Conservation (phyloP, 1,284 basidiomycete genomes). For the Boletus semigastroideus region DNA sequence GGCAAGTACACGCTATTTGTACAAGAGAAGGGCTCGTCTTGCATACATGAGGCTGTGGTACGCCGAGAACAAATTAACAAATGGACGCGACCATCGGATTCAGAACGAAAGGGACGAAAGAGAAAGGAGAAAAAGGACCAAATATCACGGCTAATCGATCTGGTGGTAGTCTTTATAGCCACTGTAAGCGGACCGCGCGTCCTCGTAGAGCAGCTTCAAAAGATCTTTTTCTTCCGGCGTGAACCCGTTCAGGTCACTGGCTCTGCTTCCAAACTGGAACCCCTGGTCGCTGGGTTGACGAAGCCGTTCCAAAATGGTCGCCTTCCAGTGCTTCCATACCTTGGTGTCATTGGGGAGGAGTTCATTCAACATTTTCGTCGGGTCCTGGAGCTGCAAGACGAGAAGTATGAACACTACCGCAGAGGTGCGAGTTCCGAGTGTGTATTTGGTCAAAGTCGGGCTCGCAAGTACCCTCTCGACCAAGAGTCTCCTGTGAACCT, state of each 20-base stretch:
- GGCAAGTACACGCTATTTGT: too few species aligned
- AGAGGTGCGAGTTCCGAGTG: conserved; percentile 26
- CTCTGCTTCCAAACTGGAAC: conserved; percentile 4
- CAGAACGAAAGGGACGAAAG: too few species aligned
- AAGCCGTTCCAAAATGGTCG: conserved; percentile 9
- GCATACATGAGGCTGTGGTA: too few species aligned
- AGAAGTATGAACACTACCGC: conserved; percentile 30
- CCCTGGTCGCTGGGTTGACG: background rate
- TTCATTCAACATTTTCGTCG: conserved; percentile 18
- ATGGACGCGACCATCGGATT: too few species aligned
- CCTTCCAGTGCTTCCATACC: conserved; percentile 28
- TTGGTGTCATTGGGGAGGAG: conserved; percentile 29
- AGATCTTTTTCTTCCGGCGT: conserved; percentile 12
- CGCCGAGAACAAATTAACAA: too few species aligned
- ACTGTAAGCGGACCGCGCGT: conserved; percentile 20
- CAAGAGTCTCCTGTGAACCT: conserved; percentile 22
- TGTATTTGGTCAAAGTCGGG: conserved; percentile 21
- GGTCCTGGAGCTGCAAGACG: conserved; percentile 16
- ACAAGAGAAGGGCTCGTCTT: too few species aligned
- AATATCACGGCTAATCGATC: background rate
- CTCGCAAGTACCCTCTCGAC: conserved; percentile 15
- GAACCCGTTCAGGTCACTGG: conserved; percentile 5
- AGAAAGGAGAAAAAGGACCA: background rate
- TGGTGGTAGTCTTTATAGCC: conserved; percentile 13
- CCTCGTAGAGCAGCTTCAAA: conserved; percentile 18